phyloP scores from a whole-genome alignment of 176 grass and related monocot species.

The Leersia perrieri region DNA sequence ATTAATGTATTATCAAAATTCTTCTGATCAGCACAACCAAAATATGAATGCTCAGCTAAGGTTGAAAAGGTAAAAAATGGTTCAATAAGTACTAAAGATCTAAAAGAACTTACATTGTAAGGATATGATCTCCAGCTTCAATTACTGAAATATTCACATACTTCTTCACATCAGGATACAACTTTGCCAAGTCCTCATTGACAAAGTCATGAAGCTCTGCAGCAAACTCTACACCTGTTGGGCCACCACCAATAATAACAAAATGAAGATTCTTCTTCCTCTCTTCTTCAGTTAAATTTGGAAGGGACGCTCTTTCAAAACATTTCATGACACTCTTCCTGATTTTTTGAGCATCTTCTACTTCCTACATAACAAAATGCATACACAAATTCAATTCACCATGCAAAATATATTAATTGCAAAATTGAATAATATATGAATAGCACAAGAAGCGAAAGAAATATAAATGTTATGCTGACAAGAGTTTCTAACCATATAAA shows the following conservation, averaged over 20 bases:
- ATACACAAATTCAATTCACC: not conserved
- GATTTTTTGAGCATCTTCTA: constrained; percentile 95
- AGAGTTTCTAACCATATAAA: no score
- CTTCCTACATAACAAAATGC: constrained; percentile 55
- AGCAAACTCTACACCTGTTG: constrained; percentile 98
- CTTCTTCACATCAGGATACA: constrained; percentile 74
- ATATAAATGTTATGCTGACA: no score
- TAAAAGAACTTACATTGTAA: constrained; percentile 72
- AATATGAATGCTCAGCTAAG: not conserved
- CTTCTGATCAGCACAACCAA: not conserved
- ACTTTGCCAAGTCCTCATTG: constrained; percentile 73
- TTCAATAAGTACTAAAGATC: not conserved
- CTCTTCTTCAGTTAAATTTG: constrained; percentile 76
- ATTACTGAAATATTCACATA: constrained; percentile 88
- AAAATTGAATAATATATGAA: not conserved
- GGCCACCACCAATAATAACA: constrained; percentile 90
- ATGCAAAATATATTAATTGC: not conserved
- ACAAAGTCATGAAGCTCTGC: constrained; percentile 98
- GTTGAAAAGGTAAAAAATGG: not conserved
- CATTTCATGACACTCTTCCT: constrained; percentile 83
- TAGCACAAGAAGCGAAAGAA: not conserved
- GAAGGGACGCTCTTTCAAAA: constrained; percentile 85
- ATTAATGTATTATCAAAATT: not conserved
- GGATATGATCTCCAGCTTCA: constrained; percentile 86
- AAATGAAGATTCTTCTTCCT: constrained; percentile 90